Evolutionary conservation across 2,329 filamentous ascomycete genomes (phyloP).

Genomic region (Fusarium protoensiforme): DNA sequence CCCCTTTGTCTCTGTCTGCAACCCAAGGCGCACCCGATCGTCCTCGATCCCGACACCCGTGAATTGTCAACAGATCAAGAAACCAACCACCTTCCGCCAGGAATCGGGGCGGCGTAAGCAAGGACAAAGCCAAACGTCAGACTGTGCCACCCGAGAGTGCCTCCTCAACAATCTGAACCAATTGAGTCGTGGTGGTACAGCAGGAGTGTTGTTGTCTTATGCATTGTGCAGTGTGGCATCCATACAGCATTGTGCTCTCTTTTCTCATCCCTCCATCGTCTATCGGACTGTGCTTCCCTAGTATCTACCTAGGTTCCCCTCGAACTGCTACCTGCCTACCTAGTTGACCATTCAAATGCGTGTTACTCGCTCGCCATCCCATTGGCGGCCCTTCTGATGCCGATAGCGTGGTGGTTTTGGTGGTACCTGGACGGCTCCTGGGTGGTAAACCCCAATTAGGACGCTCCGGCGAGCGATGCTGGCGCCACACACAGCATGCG

Average conservation of each 20-base stretch:
- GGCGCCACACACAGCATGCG: conserved; percentile 21
- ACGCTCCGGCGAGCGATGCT: conserved; percentile 8
- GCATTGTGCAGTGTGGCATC: neutral
- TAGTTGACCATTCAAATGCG: conserved; percentile 10
- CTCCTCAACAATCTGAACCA: neutral
- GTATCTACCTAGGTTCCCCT: neutral
- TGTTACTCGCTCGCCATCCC: conserved; percentile 29
- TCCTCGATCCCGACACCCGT: neutral
- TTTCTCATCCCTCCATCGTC: neutral
- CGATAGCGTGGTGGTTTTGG: conserved; percentile 17
- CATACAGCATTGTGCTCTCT: neutral
- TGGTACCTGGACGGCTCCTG: conserved; percentile 22
- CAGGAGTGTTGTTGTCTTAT: neutral
- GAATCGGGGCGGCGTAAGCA: neutral
- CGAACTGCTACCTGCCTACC: neutral
- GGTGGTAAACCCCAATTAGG: conserved; percentile 25
- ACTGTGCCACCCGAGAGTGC: neutral
- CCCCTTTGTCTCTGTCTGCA: neutral
- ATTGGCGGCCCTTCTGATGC: conserved; percentile 33
- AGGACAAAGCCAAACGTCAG: neutral
- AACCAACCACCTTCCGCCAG: neutral
- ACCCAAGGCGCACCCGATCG: neutral
- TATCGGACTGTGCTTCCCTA: neutral
- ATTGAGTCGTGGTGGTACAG: neutral
- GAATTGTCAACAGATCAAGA: neutral